Evolutionary conservation across 192 early-diverging fungal genomes (phyloP), one percentile per base, ranked within the genome.

Genomic region (Entophlyctis luteolus): DNA sequence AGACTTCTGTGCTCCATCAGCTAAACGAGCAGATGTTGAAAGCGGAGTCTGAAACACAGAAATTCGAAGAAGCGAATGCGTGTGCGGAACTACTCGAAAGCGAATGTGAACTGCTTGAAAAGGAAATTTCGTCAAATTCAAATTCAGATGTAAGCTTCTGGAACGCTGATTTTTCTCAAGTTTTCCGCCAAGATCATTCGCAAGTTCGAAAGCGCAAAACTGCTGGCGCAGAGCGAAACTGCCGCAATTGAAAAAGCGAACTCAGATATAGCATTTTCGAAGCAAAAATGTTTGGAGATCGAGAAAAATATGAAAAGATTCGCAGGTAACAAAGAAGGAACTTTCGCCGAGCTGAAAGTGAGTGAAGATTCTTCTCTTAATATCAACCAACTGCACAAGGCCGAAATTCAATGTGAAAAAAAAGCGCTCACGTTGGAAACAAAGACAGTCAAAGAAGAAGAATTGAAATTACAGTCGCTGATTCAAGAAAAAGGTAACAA

Each of bases 251-350:
- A 65, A 52, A 33, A 50, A 23, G 14, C 46, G 4, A 35, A 48
- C 48, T n/a, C 14, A 14, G 10, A 18, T 53, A 49, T 25, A 1
- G 49, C 0, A 1, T 33, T 20, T 33, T 38, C 53, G 6, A 50
- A 63, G 2, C 27, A 70, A n/a, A 14, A 18, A 3, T 57, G 60
- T 27, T 22, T 55, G 47, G n/a, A 20, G 10, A 55, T 66, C 25
- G 75, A 79, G 69, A 55, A 53, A 37, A 95, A 98, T 71, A 96
- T 98, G 92, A 78, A 81, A 25, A 93, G 96, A 69, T 93, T 95
- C 46, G 85, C 88, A 53, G 78, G 79, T 34, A 87, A 98, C 73
- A 92, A 92, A 67, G 92, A 93, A 35, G 84, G 84, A 14, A 98
- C 97, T 75, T 70, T 98, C 31, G 84, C 92, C 63, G 86, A 91